A percentile compares a stretch with the other conserved stretches of the same genome.
phyloP scores from a whole-genome alignment of 2,329 filamentous ascomycete genomes.

The Nemania sp. region DNA sequence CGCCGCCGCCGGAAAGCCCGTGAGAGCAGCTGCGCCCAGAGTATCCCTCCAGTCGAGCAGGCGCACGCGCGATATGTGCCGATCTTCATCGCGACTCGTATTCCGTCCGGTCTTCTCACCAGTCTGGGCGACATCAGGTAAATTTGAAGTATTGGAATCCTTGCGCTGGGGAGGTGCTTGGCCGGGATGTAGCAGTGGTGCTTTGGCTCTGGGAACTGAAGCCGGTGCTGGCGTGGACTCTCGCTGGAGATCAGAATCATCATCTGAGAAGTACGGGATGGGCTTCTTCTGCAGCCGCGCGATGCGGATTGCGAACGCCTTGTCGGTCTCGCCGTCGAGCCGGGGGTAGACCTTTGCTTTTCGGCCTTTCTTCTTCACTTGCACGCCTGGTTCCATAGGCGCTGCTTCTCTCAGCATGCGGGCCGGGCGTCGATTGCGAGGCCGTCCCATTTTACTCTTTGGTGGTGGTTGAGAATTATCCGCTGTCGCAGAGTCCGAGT shows the following conservation, averaged over 20 bases:
- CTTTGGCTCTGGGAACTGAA: conserved; percentile 1
- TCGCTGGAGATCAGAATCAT: conserved; percentile 13
- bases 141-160: too few species aligned
- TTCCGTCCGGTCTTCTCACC: conserved; percentile 24
- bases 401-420: conserved; percentile 8
- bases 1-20: conserved; percentile 67
- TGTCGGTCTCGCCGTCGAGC: conserved; percentile 49
- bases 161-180: too few species aligned
- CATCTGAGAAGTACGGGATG: conserved; percentile 33
- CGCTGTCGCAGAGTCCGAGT: neutral
- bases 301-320: conserved; percentile 52
- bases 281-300: conserved; percentile 46
- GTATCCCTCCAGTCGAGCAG: conserved; percentile 84
- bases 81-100: neutral
- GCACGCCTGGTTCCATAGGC: neutral
- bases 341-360: conserved; percentile 46
- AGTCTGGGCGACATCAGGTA: neutral
- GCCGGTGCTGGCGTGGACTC: conserved; percentile 22
- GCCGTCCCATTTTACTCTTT: neutral
- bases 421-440: too few species aligned
- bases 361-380: conserved; percentile 40
- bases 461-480: neutral
- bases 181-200: too few species aligned
- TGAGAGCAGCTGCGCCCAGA: conserved; percentile 74
- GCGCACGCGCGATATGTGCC: conserved; percentile 37